phyloP scores from a whole-genome alignment of 139 green algal species.

The Coelastrella sp. region DNA sequence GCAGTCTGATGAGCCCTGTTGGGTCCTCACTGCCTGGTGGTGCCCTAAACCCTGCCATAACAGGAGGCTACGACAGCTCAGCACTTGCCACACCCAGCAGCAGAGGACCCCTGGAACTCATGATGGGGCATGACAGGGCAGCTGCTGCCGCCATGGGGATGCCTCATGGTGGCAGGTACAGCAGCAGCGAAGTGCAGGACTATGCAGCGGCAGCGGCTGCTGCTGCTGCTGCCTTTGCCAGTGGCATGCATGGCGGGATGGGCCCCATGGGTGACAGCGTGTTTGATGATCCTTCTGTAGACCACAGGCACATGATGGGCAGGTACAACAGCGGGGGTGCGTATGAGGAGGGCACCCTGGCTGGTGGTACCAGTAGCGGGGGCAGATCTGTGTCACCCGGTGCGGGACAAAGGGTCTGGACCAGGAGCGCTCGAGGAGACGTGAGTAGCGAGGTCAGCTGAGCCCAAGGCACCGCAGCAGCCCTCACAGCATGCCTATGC shows the following conservation, averaged over 20 bases:
- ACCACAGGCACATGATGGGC: background rate
- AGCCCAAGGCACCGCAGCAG: no score
- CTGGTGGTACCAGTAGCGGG: slow-evolving; percentile 17
- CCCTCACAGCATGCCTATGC: no score
- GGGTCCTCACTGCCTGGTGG: slow-evolving; percentile 19
- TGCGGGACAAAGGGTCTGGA: background rate
- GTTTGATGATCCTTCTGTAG: background rate
- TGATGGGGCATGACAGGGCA: background rate
- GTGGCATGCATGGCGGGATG: slow-evolving; percentile 3
- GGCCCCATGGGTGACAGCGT: background rate
- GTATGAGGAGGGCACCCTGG: background rate
- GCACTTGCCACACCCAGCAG: slow-evolving; percentile 8
- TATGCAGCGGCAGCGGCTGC: slow-evolving; percentile 35
- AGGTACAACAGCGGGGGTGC: slow-evolving; percentile 16
- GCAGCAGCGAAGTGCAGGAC: slow-evolving; percentile 34
- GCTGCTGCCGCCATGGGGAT: background rate
- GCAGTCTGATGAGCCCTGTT: slow-evolving; percentile 29
- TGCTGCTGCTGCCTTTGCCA: slow-evolving; percentile 5
- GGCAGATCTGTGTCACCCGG: background rate
- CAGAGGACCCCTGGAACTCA: slow-evolving; percentile 1
- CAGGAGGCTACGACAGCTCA: slow-evolving; percentile 1
- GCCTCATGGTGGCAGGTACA: slow-evolving; percentile 17
- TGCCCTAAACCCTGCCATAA: slow-evolving; percentile 4
- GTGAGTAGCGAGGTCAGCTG: background rate
- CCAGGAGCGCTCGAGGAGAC: background rate